Evolutionary conservation across 2,329 filamentous ascomycete genomes (phyloP).

Genomic region (Berkeleyomyces basicola): DNA sequence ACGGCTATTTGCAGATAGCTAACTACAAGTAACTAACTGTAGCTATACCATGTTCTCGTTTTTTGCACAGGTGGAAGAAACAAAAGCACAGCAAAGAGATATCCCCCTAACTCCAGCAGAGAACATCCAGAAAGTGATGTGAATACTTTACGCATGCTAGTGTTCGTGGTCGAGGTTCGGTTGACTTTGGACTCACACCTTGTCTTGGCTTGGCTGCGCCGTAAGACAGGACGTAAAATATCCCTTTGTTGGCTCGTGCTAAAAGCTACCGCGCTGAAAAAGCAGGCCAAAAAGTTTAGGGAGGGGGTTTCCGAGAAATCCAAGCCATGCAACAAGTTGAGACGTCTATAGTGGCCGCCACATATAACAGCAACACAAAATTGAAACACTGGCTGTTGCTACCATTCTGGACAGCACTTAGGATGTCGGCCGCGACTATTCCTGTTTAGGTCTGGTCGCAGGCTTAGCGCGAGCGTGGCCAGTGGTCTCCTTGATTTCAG

Average conservation of each 20-base stretch:
- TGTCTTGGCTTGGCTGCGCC: neutral
- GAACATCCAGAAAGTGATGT: no score
- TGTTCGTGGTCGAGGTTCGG: neutral
- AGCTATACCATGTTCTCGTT: no score
- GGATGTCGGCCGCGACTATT: neutral
- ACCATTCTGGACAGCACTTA: neutral
- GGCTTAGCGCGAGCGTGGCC: neutral
- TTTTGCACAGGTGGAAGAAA: no score
- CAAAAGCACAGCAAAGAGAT: no score
- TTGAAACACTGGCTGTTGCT: neutral
- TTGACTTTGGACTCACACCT: neutral
- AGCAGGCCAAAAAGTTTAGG: no score
- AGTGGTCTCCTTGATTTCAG: neutral
- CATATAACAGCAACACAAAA: neutral
- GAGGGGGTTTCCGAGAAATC: neutral
- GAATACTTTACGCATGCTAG: no score
- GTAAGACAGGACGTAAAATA: neutral
- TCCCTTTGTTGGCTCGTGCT: neutral
- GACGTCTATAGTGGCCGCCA: neutral
- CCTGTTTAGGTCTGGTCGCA: neutral
- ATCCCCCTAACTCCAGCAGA: no score
- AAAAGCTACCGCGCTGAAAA: neutral
- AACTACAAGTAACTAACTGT: no score
- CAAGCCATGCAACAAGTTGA: neutral
- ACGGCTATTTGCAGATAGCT: no score